A percentile compares a stretch with the other conserved stretches of the same genome.
Conservation (phyloP, 495 filamentous ascomycete genomes). For the Aspergillus steynii region DNA sequence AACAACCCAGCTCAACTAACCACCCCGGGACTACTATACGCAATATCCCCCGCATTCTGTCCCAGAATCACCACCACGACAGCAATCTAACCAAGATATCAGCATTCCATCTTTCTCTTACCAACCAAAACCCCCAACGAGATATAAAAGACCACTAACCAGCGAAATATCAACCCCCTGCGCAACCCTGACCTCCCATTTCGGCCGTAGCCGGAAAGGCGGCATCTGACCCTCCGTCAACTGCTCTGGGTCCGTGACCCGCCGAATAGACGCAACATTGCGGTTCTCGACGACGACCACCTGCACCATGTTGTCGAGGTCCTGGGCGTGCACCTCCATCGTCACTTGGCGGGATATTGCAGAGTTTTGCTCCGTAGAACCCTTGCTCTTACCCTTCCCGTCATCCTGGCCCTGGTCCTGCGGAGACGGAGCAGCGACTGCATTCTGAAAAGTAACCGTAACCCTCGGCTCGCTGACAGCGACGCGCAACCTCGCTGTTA, state of each 20-base stretch:
- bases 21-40: neutral
- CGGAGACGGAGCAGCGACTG: neutral
- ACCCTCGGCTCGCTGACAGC: constrained; percentile 14
- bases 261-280: constrained; percentile 11
- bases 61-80: constrained; percentile 15
- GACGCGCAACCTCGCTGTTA: constrained; percentile 18
- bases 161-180: constrained; percentile 19
- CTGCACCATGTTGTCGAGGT: constrained; percentile 18
- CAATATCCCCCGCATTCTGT: constrained; percentile 1
- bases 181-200: constrained; percentile 19
- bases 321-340: constrained; percentile 14
- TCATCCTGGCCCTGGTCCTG: neutral
- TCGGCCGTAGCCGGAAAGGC: constrained; percentile 20
- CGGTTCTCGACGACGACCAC: constrained; percentile 13
- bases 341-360: neutral
- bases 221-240: constrained; percentile 18
- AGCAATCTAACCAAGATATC: constrained; percentile 6
- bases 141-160: constrained; percentile 11
- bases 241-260: constrained; percentile 12
- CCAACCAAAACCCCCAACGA: neutral
- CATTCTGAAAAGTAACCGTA: constrained; percentile 17
- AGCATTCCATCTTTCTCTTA: neutral
- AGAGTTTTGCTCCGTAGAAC: neutral
- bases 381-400: neutral
- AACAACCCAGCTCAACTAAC: neutral